Evolutionary conservation across 495 filamentous ascomycete genomes (phyloP), one percentile per base, ranked within the genome.

Genomic region (Penicillium goetzii): DNA sequence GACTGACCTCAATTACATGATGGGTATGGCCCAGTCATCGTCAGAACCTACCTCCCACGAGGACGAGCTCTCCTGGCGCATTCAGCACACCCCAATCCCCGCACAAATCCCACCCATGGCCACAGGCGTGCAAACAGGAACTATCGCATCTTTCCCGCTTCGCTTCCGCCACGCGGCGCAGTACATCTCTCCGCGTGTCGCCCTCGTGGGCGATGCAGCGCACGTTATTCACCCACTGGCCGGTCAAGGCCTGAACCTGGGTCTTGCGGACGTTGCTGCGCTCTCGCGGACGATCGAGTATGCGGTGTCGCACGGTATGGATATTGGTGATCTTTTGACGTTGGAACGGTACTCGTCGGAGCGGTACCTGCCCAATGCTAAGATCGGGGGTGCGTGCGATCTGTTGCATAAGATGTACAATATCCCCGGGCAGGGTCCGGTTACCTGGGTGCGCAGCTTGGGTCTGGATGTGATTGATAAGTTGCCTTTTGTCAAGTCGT

Each of bases 221-320:
- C 95, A 99, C 72, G 93, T 92, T 28, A 87, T 96, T 67, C 95
- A 99, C 73, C 95, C 95, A 0, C 86, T 99, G 28, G 95, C 93
- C 1, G 95, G 95, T 6, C 95, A 98, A 73, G 95, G 95, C 1
- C 84, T 99, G 17, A 99, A 99, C 70, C 92, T 96, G 68, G 95
- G 95, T 4, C 86, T 97, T 59, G 92, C 86, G 19, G 95, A 99
- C 72, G 89, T 94, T 1, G 85, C 91, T 56, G 87, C 88, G 41
- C 83, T 99, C 8, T 86, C 86, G 10, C 79, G 79, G 47, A 88
- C 87, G 0, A 88, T 99, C 56, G 85, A 89, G 64, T 88, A 89
- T 60, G 92, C 92, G 6, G 88, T 96, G 25, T 78, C 77, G 49
- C 88, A 93, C 69, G 95, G 96, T 0, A 88, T 90, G 80, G 95